These are phyloP conservation scores for Clonostachys chloroleuca DNA, from an alignment of 2,329 filamentous ascomycete species.

Conservation along the genomic window DNA sequence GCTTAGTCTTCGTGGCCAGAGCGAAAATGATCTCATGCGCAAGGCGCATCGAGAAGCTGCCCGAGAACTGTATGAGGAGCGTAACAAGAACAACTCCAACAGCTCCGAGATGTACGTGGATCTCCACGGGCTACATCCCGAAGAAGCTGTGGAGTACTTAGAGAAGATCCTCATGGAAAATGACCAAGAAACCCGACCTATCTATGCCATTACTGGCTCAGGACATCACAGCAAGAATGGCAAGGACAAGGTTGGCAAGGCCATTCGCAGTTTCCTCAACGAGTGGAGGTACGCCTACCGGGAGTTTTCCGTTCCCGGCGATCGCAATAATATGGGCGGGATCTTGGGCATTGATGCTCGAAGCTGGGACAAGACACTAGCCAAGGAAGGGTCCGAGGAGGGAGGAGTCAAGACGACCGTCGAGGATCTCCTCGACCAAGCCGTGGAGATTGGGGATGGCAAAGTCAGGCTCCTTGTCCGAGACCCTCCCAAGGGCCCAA, in stretches of 20 bases:
- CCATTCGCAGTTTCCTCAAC: conserved; percentile 83
- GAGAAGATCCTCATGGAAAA: conserved; percentile 86
- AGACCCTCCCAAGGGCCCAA: conserved; percentile 54
- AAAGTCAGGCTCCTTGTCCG: conserved; percentile 62
- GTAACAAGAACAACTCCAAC: conserved; percentile 64
- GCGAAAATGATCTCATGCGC: conserved; percentile 95
- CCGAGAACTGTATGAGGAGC: conserved; percentile 85
- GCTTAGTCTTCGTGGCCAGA: conserved; percentile 87
- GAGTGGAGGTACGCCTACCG: conserved; percentile 95
- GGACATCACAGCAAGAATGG: conserved; percentile 98
- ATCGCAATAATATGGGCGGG: conserved; percentile 77
- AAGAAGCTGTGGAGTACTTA: conserved; percentile 93
- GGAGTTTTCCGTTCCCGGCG: conserved; percentile 95
- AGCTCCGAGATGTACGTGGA: conserved; percentile 85
- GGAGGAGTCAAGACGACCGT: conserved; percentile 28
- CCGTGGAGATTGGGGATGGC: conserved; percentile 64
- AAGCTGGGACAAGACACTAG: conserved; percentile 61
- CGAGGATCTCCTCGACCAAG: conserved; percentile 57
- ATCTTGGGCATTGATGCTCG: conserved; percentile 64
- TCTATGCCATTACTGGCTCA: conserved; percentile 96
- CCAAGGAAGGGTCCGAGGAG: conserved; percentile 32
- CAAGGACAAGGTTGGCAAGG: conserved; percentile 97
- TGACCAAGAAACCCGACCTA: conserved; percentile 63
- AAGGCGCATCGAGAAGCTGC: conserved; percentile 95
- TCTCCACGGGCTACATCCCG: conserved; percentile 95